Evolutionary conservation across 139 green algal species (phyloP), one percentile per base, ranked within the genome.

Genomic region (Desmodesmus armatus): DNA sequence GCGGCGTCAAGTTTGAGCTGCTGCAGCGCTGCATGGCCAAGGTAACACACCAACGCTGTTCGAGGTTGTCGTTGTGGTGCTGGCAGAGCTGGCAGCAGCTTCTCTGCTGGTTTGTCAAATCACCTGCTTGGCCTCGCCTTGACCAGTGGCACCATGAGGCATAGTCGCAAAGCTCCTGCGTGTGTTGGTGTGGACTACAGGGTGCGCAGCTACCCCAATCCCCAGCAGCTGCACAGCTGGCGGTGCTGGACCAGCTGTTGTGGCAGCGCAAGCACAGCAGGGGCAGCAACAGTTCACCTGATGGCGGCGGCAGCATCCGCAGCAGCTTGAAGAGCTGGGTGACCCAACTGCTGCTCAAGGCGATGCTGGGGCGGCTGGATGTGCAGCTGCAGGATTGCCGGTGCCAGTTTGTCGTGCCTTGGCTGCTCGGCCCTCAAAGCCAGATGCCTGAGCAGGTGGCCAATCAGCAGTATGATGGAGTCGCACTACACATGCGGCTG

Each of bases 221-320:
- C 25, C n/a, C 53, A n/a, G 39, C 15, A 39, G 25, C 62, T 15
- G 49, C 43, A 27, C 80, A 86, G 69, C 67, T 86, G 13, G 27
- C 23, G 7, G 35, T 74, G 37, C 70, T 86, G 35, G 80, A 86
- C 49, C 51, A 80, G 19, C 25, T 86, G 69, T 51, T 86, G 13
- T 86, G 80, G 80, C 80, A 72, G 11, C 49, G 69, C 13, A 6
- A 11, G 3, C n/a, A 7, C 47, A 79, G 69, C 67, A 55, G 31
- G 23, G 3, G 23, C 19, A 39, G 53, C 69, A 71, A 49, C 37
- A 19, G n/a, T n/a, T n/a, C n/a, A n/a, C n/a, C n/a, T n/a, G n/a
- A n/a, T n/a, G n/a, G n/a, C n/a, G n/a, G n/a, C n/a, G n/a, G n/a
- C n/a, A n/a, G n/a, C n/a, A n/a, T n/a, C n/a, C n/a, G 72, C 15